These are phyloP conservation scores for Diospyros kaki DNA, from an alignment of 148 eudicot species.

Conservation along the genomic window DNA sequence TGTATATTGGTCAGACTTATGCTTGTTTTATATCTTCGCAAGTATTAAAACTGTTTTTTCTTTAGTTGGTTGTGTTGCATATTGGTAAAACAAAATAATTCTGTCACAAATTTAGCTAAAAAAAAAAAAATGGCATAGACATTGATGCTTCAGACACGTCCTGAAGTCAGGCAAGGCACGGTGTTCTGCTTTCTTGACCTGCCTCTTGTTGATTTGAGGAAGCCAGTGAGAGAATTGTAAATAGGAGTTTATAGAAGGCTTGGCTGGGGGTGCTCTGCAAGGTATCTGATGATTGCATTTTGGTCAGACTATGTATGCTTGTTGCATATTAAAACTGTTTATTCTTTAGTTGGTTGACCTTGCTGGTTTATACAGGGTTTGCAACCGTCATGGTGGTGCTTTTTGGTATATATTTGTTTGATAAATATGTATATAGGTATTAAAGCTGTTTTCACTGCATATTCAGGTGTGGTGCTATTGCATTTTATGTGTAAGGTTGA, in stretches of 20 bases:
- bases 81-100: too few relatives aligned
- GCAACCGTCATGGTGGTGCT: too few relatives aligned
- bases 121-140: background rate
- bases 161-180: background rate
- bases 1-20: too few relatives aligned
- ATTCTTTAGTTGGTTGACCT: background rate
- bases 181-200: background rate
- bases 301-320: background rate
- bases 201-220: background rate
- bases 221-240: background rate
- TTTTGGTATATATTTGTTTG: background rate
- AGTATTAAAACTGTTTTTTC: too few relatives aligned
- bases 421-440: too few relatives aligned
- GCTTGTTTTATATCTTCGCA: too few relatives aligned
- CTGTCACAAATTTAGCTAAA: too few relatives aligned
- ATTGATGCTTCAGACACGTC: background rate
- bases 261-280: background rate
- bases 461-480: too few relatives aligned
- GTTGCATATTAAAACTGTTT: background rate
- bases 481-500: too few relatives aligned
- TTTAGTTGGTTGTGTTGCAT: too few relatives aligned
- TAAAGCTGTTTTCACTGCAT: too few relatives aligned
- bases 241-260: background rate
- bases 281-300: background rate
- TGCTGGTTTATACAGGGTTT: too few relatives aligned